Evolutionary conservation across 139 green algal genomes (phyloP).

Genomic region (Haematococcus lacustris): DNA sequence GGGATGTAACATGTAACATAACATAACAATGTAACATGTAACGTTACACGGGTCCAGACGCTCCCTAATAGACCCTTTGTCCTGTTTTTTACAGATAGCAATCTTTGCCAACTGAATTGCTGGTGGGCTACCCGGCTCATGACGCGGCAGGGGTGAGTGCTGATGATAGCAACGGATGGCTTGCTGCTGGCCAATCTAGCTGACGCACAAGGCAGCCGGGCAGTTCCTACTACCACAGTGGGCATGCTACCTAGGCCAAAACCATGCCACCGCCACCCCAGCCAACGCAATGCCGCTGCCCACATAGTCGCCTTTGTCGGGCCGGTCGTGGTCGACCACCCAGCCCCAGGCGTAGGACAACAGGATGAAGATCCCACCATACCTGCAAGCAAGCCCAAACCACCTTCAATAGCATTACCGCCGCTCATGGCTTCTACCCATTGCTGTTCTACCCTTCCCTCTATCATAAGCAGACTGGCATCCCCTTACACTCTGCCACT

Average conservation of each 20-base stretch:
- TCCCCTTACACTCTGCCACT: not conserved
- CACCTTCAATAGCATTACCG: not conserved
- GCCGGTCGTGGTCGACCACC: slow-evolving; percentile 53
- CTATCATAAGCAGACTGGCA: not conserved
- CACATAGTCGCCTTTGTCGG: slow-evolving; percentile 72
- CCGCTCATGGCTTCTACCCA: not conserved
- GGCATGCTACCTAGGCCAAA: slow-evolving; percentile 73
- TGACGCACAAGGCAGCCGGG: too few relatives aligned
- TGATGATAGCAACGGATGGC: too few relatives aligned
- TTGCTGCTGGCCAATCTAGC: too few relatives aligned
- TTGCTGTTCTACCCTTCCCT: not conserved
- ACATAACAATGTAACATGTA: too few relatives aligned
- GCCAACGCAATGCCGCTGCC: slow-evolving; percentile 61
- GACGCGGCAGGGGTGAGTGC: too few relatives aligned
- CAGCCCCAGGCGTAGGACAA: slow-evolving; percentile 79
- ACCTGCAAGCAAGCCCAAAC: slow-evolving; percentile 22
- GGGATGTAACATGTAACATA: too few relatives aligned
- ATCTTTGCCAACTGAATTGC: too few relatives aligned
- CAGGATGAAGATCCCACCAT: slow-evolving; percentile 85
- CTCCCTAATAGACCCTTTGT: too few relatives aligned
- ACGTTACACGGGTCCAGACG: too few relatives aligned
- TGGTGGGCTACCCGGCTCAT: too few relatives aligned
- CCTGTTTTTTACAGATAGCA: too few relatives aligned
- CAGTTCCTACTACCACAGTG: too few relatives aligned
- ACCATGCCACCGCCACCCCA: slow-evolving; percentile 62